Evolutionary conservation across 2,329 filamentous ascomycete species (phyloP).

Genomic region (Xylaria arbuscula): DNA sequence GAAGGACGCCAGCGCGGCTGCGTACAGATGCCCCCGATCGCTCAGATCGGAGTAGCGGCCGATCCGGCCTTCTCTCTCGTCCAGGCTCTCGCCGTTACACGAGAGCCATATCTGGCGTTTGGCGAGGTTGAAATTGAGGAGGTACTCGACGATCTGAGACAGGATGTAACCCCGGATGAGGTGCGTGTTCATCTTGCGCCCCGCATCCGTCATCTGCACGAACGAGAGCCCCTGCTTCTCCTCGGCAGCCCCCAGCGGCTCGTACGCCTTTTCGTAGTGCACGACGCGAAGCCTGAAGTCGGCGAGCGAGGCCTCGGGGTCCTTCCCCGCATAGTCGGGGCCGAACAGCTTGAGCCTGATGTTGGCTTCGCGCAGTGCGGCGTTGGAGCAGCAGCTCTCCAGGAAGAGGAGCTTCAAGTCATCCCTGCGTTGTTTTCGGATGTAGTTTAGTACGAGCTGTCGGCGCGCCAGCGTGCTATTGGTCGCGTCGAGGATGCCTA

Average conservation of each 20-base stretch:
- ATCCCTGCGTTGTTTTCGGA: constrained; percentile 14
- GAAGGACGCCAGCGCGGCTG: constrained; percentile 23
- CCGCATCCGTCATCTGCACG: constrained; percentile 33
- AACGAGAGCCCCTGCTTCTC: constrained; percentile 33
- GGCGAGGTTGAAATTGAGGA: constrained; percentile 36
- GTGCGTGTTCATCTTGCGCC: constrained; percentile 34
- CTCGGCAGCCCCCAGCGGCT: constrained; percentile 30
- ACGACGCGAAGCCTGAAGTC: constrained; percentile 29
- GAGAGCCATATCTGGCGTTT: constrained; percentile 33
- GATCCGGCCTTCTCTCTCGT: constrained; percentile 29
- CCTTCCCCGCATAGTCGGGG: constrained; percentile 32
- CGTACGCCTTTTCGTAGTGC: constrained; percentile 34
- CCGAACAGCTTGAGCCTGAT: constrained; percentile 32
- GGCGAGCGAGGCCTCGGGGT: constrained; percentile 30
- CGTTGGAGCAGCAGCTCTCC: constrained; percentile 30
- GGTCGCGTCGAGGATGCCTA: constrained; percentile 35
- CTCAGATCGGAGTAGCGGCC: constrained; percentile 31
- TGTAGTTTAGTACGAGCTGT: constrained; percentile 28
- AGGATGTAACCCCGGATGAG: constrained; percentile 35
- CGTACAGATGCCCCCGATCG: constrained; percentile 25
- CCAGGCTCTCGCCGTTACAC: constrained; percentile 32
- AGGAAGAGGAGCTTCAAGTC: constrained; percentile 28
- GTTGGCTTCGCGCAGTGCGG: constrained; percentile 32
- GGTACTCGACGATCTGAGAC: constrained; percentile 36
- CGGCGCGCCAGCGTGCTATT: constrained; percentile 33